A percentile compares a stretch with the other conserved stretches of the same genome.
phyloP scores from a whole-genome alignment of 768 basidiomycete genomes.

The Boletus vermiculosoides region DNA sequence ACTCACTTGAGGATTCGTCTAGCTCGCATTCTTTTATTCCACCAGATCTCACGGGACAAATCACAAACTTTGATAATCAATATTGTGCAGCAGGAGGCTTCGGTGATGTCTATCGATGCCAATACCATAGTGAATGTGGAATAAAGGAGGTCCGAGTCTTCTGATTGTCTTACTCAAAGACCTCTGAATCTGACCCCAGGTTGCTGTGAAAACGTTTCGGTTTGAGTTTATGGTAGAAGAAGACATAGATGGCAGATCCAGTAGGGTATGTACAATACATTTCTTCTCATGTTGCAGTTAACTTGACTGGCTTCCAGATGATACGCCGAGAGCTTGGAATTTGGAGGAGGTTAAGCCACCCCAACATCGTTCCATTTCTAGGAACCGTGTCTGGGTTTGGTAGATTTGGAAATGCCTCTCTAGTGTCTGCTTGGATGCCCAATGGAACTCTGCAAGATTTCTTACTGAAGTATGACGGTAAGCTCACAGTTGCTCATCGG shows the following conservation, averaged over 20 bases:
- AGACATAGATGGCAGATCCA: background rate
- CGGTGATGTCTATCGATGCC: conserved; percentile 6
- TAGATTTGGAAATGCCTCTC: conserved; percentile 1
- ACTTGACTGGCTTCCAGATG: conserved; percentile 4
- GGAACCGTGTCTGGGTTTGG: conserved; percentile 7
- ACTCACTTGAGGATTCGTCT: background rate
- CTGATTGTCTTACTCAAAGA: background rate
- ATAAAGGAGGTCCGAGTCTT: background rate
- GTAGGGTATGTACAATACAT: conserved; percentile 3
- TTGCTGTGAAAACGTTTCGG: conserved; percentile 13
- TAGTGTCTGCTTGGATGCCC: conserved; percentile 13
- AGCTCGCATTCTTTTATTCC: background rate
- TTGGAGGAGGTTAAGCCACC: conserved; percentile 10
- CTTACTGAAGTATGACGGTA: background rate
- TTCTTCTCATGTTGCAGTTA: background rate
- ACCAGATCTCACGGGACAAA: conserved; percentile 5
- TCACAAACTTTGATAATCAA: background rate
- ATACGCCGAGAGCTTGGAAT: conserved; percentile 14
- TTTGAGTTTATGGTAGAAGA: conserved; percentile 4
- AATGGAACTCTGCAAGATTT: conserved; percentile 11
- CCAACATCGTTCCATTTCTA: conserved; percentile 14
- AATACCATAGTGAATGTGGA: background rate
- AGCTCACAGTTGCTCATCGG: background rate
- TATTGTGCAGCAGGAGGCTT: conserved; percentile 6
- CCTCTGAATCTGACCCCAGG: background rate